Evolutionary conservation across 441 rosid genomes (phyloP), one percentile per base, ranked within the genome.

Genomic region (Sinapis alba): DNA sequence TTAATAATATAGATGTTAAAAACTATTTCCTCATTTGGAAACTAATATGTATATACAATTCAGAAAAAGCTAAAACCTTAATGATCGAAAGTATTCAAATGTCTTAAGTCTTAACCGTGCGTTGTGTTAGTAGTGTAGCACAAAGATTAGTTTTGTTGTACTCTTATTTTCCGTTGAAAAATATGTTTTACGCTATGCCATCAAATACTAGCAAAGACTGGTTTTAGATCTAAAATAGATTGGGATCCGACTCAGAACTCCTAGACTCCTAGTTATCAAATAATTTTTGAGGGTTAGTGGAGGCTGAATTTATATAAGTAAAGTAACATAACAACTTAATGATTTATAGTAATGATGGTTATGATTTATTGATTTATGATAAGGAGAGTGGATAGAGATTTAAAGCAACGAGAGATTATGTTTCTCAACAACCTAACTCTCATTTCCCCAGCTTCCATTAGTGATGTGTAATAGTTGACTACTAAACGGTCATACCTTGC

Each of bases 401-500:
- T 79, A 56, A 83, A 57, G 74, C 74, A 81, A 76, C 86, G 79
- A 76, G 76, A 78, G 73, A 66, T 58, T 71, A 62, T 90, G 93
- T 83, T 73, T 77, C 93, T 83, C 78, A 86, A 81, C 90, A 82
- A 86, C 91, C 88, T 86, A 79, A 86, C 91, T 89, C 79, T 78
- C 61, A 23, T 79, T 79, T 79, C 84, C 74, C 72, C 67, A 51
- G 65, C 66, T 59, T 24, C 51, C 68, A 63, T n/a, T 77, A 70
- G 82, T 84, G 69, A 74, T 78, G 23, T 69, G 71, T 80, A 69
- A 80, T 18, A 43, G 76, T 62, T 58, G 69, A 72, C 69, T 69
- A 64, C 62, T 71, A 54, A 57, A 63, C 30, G 7, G 58, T 30
- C 27, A 54, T 54, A 45, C 51, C 15, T 45, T 45, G 51, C 59